A percentile compares a stretch with the other conserved stretches of the same genome.
Evolutionary conservation across 108 stramenopile species (phyloP).

Genomic region (Cyclostephanos tholiformis): DNA sequence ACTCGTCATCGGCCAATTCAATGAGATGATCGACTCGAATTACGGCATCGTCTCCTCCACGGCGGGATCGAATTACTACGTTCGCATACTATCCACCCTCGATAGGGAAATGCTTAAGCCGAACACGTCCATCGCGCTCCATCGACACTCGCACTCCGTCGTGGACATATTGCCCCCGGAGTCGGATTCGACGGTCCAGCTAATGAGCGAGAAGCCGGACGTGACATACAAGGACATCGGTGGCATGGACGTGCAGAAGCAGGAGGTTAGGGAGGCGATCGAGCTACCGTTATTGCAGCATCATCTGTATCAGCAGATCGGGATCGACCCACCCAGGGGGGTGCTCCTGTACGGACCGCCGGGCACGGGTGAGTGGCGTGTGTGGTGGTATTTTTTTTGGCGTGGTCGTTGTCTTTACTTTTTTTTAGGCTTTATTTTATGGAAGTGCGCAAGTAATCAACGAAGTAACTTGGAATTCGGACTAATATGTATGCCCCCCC

Average conservation of each 20-base stretch:
- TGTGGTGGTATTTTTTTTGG: neutral
- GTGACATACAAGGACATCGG: conserved; percentile 99
- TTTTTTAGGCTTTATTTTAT: neutral
- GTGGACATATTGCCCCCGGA: conserved; percentile 99
- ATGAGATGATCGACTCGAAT: conserved; percentile 99
- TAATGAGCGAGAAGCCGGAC: conserved; percentile 99
- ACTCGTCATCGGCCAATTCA: conserved; percentile 99
- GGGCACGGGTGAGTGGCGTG: conserved; percentile 44
- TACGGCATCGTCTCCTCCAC: conserved; percentile 96
- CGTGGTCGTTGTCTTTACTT: neutral
- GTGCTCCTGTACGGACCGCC: conserved; percentile 95
- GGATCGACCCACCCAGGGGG: conserved; percentile 99
- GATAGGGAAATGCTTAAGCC: conserved; percentile 98
- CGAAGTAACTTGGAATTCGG: neutral
- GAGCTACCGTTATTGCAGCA: conserved; percentile 97
- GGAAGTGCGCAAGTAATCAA: neutral
- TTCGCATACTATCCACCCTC: conserved; percentile 95
- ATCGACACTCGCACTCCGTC: conserved; percentile 97
- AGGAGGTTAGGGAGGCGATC: conserved; percentile 98
- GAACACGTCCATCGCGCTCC: conserved; percentile 96
- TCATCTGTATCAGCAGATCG: conserved; percentile 98
- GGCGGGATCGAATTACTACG: conserved; percentile 97
- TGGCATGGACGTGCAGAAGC: conserved; percentile 99
- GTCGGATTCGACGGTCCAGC: conserved; percentile 97
- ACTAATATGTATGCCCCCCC: neutral